Evolutionary conservation across 2,329 filamentous ascomycete genomes (phyloP).

Genomic region (Graphiopsis chlorocephala): DNA sequence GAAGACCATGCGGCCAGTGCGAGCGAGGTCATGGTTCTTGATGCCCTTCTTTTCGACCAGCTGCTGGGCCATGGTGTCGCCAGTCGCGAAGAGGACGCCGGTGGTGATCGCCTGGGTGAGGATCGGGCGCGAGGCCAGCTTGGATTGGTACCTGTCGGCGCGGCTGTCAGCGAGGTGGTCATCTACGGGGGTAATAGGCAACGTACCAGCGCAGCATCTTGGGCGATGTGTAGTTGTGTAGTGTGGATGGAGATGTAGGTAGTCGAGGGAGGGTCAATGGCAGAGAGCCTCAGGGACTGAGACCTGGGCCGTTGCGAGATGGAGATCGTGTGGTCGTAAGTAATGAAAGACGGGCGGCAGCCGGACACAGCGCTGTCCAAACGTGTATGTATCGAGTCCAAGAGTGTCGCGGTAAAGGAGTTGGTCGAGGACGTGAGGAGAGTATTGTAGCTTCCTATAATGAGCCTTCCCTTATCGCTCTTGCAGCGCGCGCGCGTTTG

Average conservation of each 20-base stretch:
- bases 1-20: conserved; percentile 74
- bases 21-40: conserved; percentile 66
- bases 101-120: conserved; percentile 90
- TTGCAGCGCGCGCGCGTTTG: not conserved
- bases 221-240: conserved; percentile 1
- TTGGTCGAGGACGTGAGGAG: not conserved
- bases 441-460: not conserved
- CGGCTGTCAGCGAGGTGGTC: not conserved
- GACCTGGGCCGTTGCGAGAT: conserved; percentile 6
- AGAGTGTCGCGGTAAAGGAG: not conserved
- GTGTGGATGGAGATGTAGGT: not conserved
- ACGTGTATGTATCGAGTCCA: not conserved
- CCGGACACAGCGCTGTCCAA: not conserved
- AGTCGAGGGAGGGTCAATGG: conserved; percentile 1
- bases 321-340: not conserved
- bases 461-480: not conserved
- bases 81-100: conserved; percentile 85
- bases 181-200: conserved; percentile 13
- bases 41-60: conserved; percentile 77
- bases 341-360: not conserved
- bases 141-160: conserved; percentile 72
- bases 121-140: conserved; percentile 74
- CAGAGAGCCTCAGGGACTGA: conserved; percentile 7
- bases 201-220: conserved; percentile 45
- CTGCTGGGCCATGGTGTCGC: conserved; percentile 89